phyloP scores from a whole-genome alignment of 2,329 filamentous ascomycete genomes.

The Neofusicoccum sp. region DNA sequence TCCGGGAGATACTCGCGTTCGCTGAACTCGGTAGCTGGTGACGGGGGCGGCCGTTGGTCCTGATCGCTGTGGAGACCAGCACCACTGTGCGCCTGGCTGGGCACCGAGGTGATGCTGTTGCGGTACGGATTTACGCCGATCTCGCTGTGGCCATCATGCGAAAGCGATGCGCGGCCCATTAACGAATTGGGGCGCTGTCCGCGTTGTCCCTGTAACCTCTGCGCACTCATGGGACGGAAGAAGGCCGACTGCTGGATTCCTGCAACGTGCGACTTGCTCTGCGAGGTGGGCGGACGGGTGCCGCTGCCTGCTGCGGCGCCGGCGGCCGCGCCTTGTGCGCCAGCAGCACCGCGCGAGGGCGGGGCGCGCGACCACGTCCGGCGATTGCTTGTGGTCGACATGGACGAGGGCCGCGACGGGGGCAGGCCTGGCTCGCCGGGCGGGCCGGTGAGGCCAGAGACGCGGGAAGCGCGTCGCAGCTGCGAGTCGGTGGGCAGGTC shows the following conservation, averaged over 20 bases:
- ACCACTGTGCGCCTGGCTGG: slow-evolving; percentile 10
- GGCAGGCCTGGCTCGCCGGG: slow-evolving; percentile 49
- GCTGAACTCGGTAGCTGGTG: slow-evolving; percentile 77
- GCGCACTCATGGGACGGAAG: slow-evolving; percentile 94
- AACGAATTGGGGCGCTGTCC: slow-evolving; percentile 53
- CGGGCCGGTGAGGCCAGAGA: slow-evolving; percentile 44
- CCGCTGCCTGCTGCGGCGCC: background rate
- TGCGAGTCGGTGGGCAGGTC: slow-evolving; percentile 29
- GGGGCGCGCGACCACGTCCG: slow-evolving; percentile 55
- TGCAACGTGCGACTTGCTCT: slow-evolving; percentile 84
- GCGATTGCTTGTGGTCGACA: slow-evolving; percentile 39
- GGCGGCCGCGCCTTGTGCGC: slow-evolving; percentile 23
- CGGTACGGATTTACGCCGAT: slow-evolving; percentile 34
- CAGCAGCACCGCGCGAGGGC: slow-evolving; percentile 55
- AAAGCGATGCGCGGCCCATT: slow-evolving; percentile 34
- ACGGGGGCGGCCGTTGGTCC: slow-evolving; percentile 56
- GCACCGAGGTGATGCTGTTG: slow-evolving; percentile 38
- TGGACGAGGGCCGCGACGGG: slow-evolving; percentile 46
- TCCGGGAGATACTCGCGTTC: slow-evolving; percentile 67
- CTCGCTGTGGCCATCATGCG: slow-evolving; percentile 32
- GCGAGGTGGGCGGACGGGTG: slow-evolving; percentile 59
- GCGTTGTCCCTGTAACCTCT: slow-evolving; percentile 87
- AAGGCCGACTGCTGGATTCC: slow-evolving; percentile 87
- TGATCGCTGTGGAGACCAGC: background rate
- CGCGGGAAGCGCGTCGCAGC: slow-evolving; percentile 28